Conservation (phyloP, 1,139 yeast genomes). For the Debaryomyces fabryi region DNA sequence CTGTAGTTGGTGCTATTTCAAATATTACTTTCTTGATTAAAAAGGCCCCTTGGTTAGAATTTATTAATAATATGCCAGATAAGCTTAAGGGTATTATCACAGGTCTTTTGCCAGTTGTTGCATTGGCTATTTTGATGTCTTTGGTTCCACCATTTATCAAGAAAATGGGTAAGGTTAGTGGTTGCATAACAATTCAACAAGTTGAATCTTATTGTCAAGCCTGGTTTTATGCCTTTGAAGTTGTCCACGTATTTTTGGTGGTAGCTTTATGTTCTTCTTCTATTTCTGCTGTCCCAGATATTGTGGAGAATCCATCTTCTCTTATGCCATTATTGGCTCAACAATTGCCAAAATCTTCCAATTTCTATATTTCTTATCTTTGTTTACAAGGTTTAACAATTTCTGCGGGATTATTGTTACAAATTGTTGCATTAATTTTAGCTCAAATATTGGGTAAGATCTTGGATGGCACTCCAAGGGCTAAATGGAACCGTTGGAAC, state of each 20-base stretch:
- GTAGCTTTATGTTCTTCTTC: slow-evolving; percentile 79
- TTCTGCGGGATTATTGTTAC: slow-evolving; percentile 42
- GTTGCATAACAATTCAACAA: slow-evolving; percentile 68
- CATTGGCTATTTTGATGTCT: slow-evolving; percentile 81
- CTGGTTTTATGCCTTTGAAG: slow-evolving; percentile 88
- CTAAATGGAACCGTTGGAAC: slow-evolving; percentile 49
- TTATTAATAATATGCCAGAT: slow-evolving; percentile 69
- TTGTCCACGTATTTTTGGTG: slow-evolving; percentile 80
- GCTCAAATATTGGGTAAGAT: slow-evolving; percentile 49
- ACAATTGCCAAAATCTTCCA: slow-evolving; percentile 72
- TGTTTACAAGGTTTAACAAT: slow-evolving; percentile 48
- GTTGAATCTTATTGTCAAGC: slow-evolving; percentile 82
- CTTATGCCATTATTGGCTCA: slow-evolving; percentile 61
- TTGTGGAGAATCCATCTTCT: slow-evolving; percentile 54
- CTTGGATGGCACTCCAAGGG: slow-evolving; percentile 50
- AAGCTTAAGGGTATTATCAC: slow-evolving; percentile 78
- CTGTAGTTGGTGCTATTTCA: slow-evolving; percentile 91
- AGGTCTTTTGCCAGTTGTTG: slow-evolving; percentile 81
- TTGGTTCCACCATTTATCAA: slow-evolving; percentile 71
- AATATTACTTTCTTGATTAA: slow-evolving; percentile 74
- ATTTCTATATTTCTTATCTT: slow-evolving; percentile 61
- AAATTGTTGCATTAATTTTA: slow-evolving; percentile 47
- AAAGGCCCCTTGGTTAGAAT: slow-evolving; percentile 68
- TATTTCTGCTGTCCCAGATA: slow-evolving; percentile 67
- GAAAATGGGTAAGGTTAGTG: slow-evolving; percentile 68